phyloP scores from a whole-genome alignment of 768 basidiomycete genomes.

The Clathrus columnatus region DNA sequence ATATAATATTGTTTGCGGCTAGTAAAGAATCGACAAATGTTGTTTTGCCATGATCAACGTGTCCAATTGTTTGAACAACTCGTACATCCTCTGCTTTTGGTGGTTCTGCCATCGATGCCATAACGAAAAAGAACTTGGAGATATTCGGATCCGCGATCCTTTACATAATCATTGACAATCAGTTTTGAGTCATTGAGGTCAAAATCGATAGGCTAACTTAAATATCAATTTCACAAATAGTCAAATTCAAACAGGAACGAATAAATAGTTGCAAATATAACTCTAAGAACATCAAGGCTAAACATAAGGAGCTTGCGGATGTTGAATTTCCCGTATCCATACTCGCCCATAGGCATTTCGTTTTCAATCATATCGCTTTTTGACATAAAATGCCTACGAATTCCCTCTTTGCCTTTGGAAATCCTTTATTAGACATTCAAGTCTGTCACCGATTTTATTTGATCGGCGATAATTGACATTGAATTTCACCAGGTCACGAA shows the following conservation, averaged over 20 bases:
- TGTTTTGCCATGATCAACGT: constrained; percentile 95
- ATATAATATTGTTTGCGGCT: constrained; percentile 97
- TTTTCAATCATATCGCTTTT: constrained; percentile 31
- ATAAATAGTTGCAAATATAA: too few relatives aligned
- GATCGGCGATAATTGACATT: background rate
- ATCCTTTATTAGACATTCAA: constrained; percentile 95
- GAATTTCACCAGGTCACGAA: constrained; percentile 43
- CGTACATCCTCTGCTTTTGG: constrained; percentile 42
- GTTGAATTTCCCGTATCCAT: too few relatives aligned
- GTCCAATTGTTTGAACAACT: constrained; percentile 79
- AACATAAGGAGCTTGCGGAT: too few relatives aligned
- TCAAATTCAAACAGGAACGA: too few relatives aligned
- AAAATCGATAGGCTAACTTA: too few relatives aligned
- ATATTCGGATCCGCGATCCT: too few relatives aligned
- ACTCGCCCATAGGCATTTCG: too few relatives aligned
- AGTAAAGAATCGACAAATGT: constrained; percentile 92
- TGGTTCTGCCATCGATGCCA: constrained; percentile 5
- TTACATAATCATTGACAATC: background rate
- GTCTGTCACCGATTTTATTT: background rate
- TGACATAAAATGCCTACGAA: constrained; percentile 39
- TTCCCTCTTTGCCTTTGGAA: constrained; percentile 83
- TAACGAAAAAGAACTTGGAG: too few relatives aligned
- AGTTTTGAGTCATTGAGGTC: background rate
- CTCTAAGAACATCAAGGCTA: too few relatives aligned
- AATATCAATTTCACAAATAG: too few relatives aligned